A percentile compares a stretch with the other conserved stretches of the same genome.
phyloP scores from a whole-genome alignment of 257 asterid species.

The Nicotiana tomentosiformis region DNA sequence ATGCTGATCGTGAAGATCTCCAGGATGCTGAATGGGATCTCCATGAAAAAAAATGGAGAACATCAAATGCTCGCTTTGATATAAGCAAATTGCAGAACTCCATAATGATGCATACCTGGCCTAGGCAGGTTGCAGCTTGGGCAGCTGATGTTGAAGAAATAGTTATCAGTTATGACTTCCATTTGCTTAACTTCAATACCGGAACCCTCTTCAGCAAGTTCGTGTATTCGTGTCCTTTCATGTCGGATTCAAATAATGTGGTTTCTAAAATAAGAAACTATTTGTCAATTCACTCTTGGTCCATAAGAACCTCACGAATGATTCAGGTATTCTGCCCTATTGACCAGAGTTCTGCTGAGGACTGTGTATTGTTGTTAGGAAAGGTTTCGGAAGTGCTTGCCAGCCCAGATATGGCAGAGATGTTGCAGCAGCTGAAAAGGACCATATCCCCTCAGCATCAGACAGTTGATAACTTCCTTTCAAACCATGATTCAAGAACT shows the following conservation, averaged over 20 bases:
- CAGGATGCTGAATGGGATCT: not conserved
- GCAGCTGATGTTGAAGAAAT: not conserved
- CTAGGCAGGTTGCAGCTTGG: not conserved
- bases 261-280: not conserved
- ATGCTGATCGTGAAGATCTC: not conserved
- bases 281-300: not conserved
- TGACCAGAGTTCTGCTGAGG: not conserved
- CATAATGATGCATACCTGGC: not conserved
- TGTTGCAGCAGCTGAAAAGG: not conserved
- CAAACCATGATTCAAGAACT: not conserved
- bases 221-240: not conserved
- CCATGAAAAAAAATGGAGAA: not conserved
- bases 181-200: not conserved
- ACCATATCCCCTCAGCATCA: not conserved
- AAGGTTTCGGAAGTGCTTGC: not conserved
- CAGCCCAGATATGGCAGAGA: not conserved
- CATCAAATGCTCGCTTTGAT: not conserved
- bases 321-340: not conserved
- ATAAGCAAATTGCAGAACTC: not conserved
- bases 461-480: not conserved
- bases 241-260: not conserved
- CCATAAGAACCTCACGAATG: not conserved
- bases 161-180: not conserved
- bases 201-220: not conserved
- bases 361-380: not conserved